Evolutionary conservation across 2,329 filamentous ascomycete genomes (phyloP).

Genomic region (Ilyonectria destructans): DNA sequence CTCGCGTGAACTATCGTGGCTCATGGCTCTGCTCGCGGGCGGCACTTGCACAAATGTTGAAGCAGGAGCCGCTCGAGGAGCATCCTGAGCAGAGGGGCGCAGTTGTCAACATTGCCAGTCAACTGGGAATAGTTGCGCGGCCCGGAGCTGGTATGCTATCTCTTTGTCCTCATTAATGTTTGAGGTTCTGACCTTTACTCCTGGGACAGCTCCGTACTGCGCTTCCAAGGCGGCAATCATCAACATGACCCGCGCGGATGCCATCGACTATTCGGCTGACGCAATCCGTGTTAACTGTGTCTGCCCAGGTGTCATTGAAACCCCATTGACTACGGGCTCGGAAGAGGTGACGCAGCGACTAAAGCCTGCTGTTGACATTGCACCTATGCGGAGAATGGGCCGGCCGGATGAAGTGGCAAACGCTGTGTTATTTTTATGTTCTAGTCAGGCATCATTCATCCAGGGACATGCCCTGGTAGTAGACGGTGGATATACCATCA

Average conservation of each 20-base stretch:
- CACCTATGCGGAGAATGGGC: conserved; percentile 68
- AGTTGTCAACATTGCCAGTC: conserved; percentile 69
- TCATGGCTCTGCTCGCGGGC: conserved; percentile 65
- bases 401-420: conserved; percentile 66
- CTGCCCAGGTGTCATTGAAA: conserved; percentile 76
- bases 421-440: conserved; percentile 66
- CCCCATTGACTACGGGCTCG: conserved; percentile 62
- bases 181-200: neutral
- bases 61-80: conserved; percentile 59
- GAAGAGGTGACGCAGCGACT: conserved; percentile 58
- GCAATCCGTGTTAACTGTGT: conserved; percentile 69
- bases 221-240: conserved; percentile 73
- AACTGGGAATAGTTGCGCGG: conserved; percentile 66
- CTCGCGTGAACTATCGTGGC: conserved; percentile 69
- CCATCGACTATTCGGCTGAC: conserved; percentile 68
- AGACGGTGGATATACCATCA: conserved; percentile 69
- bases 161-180: neutral
- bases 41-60: conserved; percentile 62
- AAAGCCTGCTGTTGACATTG: conserved; percentile 61
- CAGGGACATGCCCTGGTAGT: conserved; percentile 69
- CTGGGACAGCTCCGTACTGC: conserved; percentile 67
- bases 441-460: conserved; percentile 65
- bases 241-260: conserved; percentile 70
- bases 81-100: conserved; percentile 63
- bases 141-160: conserved; percentile 54